Percentiles rank a stretch among this genome's conserved stretches.
Conservation (phyloP, 1,139 yeast genomes). For the Spencermartinsiella ligniputridi region DNA sequence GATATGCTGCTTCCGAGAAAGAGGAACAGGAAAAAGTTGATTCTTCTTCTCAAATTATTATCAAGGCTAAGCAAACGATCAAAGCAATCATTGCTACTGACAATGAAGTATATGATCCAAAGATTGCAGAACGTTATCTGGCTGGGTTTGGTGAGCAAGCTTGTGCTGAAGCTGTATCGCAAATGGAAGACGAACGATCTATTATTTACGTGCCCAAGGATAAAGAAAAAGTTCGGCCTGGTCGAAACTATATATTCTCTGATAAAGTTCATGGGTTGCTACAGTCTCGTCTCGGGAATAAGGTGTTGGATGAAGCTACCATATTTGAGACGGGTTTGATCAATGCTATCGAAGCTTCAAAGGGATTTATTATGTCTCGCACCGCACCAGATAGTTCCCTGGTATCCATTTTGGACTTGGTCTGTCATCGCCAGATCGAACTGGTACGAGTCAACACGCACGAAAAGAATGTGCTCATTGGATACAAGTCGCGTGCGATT, state of each 20-base stretch:
- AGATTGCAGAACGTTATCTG: constrained; percentile 43
- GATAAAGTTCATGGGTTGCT: constrained; percentile 49
- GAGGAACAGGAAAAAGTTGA: background rate
- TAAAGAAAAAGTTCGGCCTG: constrained; percentile 39
- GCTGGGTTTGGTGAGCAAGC: constrained; percentile 41
- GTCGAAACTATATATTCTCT: constrained; percentile 50
- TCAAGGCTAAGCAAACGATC: constrained; percentile 31
- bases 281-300: constrained; percentile 39
- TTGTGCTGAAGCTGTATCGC: constrained; percentile 48
- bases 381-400: constrained; percentile 55
- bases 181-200: constrained; percentile 51
- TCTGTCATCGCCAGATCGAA: constrained; percentile 38
- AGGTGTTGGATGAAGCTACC: constrained; percentile 45
- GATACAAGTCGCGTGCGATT: constrained; percentile 59
- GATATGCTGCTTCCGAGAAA: constrained; percentile 3
- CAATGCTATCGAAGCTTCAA: constrained; percentile 39
- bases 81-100: constrained; percentile 63
- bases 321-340: constrained; percentile 41
- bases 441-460: constrained; percentile 52
- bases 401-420: constrained; percentile 48
- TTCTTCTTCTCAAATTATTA: constrained; percentile 24
- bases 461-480: constrained; percentile 41
- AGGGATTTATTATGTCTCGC: constrained; percentile 56
- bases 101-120: constrained; percentile 43
- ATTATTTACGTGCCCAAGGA: constrained; percentile 47